Conservation (phyloP, 495 filamentous ascomycete genomes). For the Aspergillus baeticus region DNA sequence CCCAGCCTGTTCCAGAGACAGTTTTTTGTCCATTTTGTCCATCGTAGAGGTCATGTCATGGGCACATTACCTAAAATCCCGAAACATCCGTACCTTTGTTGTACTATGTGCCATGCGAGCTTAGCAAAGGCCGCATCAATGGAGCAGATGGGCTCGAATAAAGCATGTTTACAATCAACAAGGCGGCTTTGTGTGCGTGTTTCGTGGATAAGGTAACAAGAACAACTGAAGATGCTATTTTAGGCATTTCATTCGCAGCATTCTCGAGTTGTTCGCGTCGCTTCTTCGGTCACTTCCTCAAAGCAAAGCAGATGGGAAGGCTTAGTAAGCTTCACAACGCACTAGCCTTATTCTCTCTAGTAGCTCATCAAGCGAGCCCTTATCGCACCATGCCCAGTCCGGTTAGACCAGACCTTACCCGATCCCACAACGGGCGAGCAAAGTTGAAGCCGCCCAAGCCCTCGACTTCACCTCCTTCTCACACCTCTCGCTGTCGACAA, state of each 20-base stretch:
- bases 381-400: constrained; percentile 21
- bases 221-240: not conserved
- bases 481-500: constrained; percentile 47
- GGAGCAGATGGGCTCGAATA: not conserved
- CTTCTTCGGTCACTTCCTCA: too few relatives aligned
- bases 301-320: too few relatives aligned
- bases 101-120: not conserved
- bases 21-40: not conserved
- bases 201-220: not conserved
- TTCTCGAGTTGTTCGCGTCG: too few relatives aligned
- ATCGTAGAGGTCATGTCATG: not conserved
- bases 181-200: not conserved
- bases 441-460: constrained; percentile 28
- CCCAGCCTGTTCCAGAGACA: too few relatives aligned
- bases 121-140: not conserved
- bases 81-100: not conserved
- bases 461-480: constrained; percentile 40
- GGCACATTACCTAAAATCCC: not conserved
- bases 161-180: not conserved
- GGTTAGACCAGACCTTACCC: constrained; percentile 41
- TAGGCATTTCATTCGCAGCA: not conserved
- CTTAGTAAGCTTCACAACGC: constrained; percentile 3
- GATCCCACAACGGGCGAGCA: constrained; percentile 47
- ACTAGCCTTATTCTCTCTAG: constrained; percentile 22
- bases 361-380: constrained; percentile 38